Percentiles rank a stretch among this genome's conserved stretches.
Evolutionary conservation across 768 basidiomycete species (phyloP).

Genomic region (Kwoniella bestiolae): DNA sequence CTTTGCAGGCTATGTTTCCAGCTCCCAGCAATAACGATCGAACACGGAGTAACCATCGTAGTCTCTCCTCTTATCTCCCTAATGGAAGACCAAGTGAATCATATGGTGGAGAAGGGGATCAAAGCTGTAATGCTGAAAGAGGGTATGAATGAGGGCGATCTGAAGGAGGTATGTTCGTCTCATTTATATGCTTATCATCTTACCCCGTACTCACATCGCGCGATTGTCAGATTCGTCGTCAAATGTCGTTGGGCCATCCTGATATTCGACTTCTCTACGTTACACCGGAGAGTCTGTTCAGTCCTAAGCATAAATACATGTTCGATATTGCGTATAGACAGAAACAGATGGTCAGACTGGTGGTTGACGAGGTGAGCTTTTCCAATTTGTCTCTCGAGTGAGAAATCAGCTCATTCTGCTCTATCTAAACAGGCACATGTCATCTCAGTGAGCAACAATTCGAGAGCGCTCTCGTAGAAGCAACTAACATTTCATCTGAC

Average conservation of each 20-base stretch:
- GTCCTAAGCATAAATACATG: constrained; percentile 26
- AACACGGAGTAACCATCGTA: constrained; percentile 54
- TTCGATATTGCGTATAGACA: constrained; percentile 45
- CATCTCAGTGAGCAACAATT: constrained; percentile 48
- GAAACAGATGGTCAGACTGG: constrained; percentile 53
- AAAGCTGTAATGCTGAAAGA: constrained; percentile 48
- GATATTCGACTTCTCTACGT: constrained; percentile 51
- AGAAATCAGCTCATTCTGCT: neutral
- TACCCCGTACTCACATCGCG: too few species aligned
- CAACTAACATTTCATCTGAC: neutral
- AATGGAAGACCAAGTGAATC: constrained; percentile 55
- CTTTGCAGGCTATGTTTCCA: constrained; percentile 53
- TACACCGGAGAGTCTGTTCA: constrained; percentile 54
- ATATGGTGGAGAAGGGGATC: constrained; percentile 38
- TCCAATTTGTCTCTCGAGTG: neutral
- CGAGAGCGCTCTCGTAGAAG: neutral
- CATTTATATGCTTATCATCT: too few species aligned
- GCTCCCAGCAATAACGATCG: constrained; percentile 51
- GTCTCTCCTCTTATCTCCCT: constrained; percentile 54
- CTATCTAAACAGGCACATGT: constrained; percentile 54
- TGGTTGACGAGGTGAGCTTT: constrained; percentile 55
- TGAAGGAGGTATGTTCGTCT: constrained; percentile 30
- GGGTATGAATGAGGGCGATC: constrained; percentile 32
- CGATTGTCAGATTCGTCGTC: constrained; percentile 41
- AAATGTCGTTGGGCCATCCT: constrained; percentile 53